Evolutionary conservation across 495 filamentous ascomycete species (phyloP), one percentile per base, ranked within the genome.

Genomic region (Emericellopsis terricola): DNA sequence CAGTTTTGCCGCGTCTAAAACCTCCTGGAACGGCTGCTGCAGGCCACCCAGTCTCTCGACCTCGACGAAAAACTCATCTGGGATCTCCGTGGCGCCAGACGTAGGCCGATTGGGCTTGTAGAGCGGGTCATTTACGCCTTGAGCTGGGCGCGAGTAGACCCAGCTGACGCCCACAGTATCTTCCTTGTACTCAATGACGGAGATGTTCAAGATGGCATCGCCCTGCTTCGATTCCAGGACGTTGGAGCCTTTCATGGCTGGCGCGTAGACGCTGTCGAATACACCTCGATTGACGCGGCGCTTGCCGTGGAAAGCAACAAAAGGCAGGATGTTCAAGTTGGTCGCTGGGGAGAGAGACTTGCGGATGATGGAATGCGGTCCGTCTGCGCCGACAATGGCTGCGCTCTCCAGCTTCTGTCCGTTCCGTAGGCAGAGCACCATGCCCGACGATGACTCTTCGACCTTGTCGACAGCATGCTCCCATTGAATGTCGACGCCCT

Each of bases 261-360:
- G 21, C 5, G 34, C 21, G 21, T 36, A 36, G 21, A 36, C 20
- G 3, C 3, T 29, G 20, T 36, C 21, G 33, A 50, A 59, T 2
- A 33, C 15, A 3, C n/a, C 19, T 6, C 18, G 11, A 8, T 41
- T 33, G 3, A 64, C 29, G 1, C 31, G 34, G 8, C 59, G 43
- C 31, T 45, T 54, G 15, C 57, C 59, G 21, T 50, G 55, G 37
- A 51, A 61, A 5, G 53, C 60, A 2, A 50, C 59, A 32, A 36
- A 57, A 2, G 52, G 59, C 1, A 57, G 38, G 18, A 60, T 38
- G 7, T 49, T 42, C 2, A 47, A 45, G 18, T 45, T 13, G 8
- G 41, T 39, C 3, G 15, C n/a, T 0, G 52, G 45, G 14, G 38
- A 39, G 3, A 59, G 31, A 16, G 31, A 23, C 19, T 50, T 48